Base-by-base conservation (phyloP, 176 grass and related monocot genomes). In the Oryza brachyantha region DNA sequence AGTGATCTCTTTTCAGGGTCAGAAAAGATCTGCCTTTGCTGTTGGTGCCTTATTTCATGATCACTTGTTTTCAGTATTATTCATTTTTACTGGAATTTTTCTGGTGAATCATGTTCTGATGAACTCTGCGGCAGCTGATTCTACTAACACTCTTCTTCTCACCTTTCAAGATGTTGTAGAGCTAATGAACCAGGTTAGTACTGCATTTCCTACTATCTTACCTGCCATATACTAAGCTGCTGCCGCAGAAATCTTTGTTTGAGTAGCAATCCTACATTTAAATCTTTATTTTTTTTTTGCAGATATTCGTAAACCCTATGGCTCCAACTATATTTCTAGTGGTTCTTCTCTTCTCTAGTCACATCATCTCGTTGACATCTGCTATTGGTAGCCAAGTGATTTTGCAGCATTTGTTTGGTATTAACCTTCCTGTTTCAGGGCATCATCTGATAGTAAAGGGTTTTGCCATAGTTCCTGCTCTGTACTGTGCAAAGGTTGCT, bases 81-180 rank as follows among this genome's bases (percentile, higher is more conserved):
- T 93, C 68, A 91, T 99, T 72, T 99, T 96, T 83, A 96, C 92
- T 77, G 92, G 92, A 42, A 84, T 99, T 37, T 99, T 94, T 93
- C 67, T 95, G 32, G 96, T 99, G 74, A 93, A 99, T 66, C 93
- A 95, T 89, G 88, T 91, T 71, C 79, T 99, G 31, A 93, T 99
- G 68, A 99, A 84, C 81, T 99, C 96, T 29, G 92, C 90, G 61
- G 96, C 96, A 66, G 85, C 84, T 83, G 88, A 92, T 79, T 91
- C 90, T 26, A 87, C 84, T 75, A 93, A 88, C 86, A 74, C 88
- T 50, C 83, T 95, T 78, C 87, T 93, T 11, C 63, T 93, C 37
- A 91, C 82, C 27, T 95, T 93, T 80, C 88, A 99, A 84, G 96
- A 99, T 84, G 88, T 91, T 83, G 92, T 92, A 73, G 79, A 95